Evolutionary conservation across 306 rosid species (phyloP).

Genomic region (Sechiopsis laciniata): DNA sequence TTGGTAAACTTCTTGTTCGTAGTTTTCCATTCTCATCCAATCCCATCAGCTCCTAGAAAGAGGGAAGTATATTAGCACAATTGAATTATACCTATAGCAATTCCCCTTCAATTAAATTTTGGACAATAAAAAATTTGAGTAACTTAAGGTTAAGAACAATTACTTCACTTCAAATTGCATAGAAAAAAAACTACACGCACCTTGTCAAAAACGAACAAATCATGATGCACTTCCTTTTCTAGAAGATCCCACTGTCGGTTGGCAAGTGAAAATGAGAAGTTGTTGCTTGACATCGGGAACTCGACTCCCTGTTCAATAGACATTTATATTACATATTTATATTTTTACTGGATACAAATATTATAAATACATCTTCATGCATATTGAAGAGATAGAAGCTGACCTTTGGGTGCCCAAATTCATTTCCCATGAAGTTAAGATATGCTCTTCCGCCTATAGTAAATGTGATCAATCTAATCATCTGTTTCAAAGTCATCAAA

Average conservation of each 20-base stretch:
- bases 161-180: slow-evolving; percentile 6
- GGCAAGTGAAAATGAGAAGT: slow-evolving; percentile 72
- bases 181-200: slow-evolving; percentile 27
- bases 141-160: not conserved
- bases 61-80: not conserved
- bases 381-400: slow-evolving; percentile 25
- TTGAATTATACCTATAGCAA: not conserved
- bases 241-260: slow-evolving; percentile 81
- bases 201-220: slow-evolving; percentile 71
- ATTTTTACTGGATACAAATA: slow-evolving; percentile 21
- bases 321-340: slow-evolving; percentile 26
- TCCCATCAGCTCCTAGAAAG: slow-evolving; percentile 70
- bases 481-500: slow-evolving; percentile 39
- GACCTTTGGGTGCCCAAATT: slow-evolving; percentile 95
- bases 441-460: slow-evolving; percentile 74
- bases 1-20: slow-evolving; percentile 53
- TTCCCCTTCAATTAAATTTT: not conserved
- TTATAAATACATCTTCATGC: slow-evolving; percentile 20
- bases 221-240: slow-evolving; percentile 46
- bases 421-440: slow-evolving; percentile 97
- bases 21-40: slow-evolving; percentile 71
- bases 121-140: not conserved
- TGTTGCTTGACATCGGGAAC: slow-evolving; percentile 75
- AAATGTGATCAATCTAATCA: slow-evolving; percentile 76
- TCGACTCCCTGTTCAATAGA: slow-evolving; percentile 61